Conservation (phyloP, 2,329 filamentous ascomycete species). For the Pseudophaeomoniella oleicola region DNA sequence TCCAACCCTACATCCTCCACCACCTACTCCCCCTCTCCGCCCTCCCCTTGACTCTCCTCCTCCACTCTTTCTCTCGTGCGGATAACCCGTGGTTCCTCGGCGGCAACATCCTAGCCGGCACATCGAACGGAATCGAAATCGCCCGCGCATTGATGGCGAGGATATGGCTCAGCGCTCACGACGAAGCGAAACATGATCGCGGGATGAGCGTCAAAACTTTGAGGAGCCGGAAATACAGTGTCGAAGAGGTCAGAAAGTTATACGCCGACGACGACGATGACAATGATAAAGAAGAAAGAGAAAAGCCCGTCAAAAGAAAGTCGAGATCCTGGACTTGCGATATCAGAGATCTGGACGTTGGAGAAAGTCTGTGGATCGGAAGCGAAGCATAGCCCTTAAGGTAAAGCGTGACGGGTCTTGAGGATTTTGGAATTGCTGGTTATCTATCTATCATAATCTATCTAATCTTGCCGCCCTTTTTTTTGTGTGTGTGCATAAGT, state of each 20-base stretch:
- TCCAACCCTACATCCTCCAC: conserved; percentile 31
- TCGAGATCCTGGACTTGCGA: conserved; percentile 11
- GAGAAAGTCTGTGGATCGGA: conserved; percentile 4
- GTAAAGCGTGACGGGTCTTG: too few species aligned
- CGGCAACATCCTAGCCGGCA: conserved; percentile 35
- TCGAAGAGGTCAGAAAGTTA: conserved; percentile 20
- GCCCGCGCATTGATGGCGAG: conserved; percentile 32
- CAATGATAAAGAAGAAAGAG: too few species aligned
- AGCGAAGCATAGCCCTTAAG: too few species aligned
- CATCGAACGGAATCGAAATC: conserved; percentile 33
- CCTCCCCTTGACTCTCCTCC: conserved; percentile 33
- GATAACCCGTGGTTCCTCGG: conserved; percentile 40
- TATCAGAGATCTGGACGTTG: conserved; percentile 9
- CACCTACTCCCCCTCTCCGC: conserved; percentile 29
- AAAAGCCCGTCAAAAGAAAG: too few species aligned
- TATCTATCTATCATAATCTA: too few species aligned
- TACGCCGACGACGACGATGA: conserved; percentile 15
- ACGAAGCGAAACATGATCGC: conserved; percentile 35
- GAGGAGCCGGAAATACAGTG: conserved; percentile 19
- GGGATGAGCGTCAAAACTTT: conserved; percentile 31
- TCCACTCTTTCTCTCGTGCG: conserved; percentile 38
- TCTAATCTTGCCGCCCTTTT: too few species aligned
- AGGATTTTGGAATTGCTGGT: too few species aligned
- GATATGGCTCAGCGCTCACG: conserved; percentile 40
- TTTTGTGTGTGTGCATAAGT: too few species aligned